A percentile compares a stretch with the other conserved stretches of the same genome.
Conservation (phyloP, 306 rosid species). For the Vigna reflexopilosa region DNA sequence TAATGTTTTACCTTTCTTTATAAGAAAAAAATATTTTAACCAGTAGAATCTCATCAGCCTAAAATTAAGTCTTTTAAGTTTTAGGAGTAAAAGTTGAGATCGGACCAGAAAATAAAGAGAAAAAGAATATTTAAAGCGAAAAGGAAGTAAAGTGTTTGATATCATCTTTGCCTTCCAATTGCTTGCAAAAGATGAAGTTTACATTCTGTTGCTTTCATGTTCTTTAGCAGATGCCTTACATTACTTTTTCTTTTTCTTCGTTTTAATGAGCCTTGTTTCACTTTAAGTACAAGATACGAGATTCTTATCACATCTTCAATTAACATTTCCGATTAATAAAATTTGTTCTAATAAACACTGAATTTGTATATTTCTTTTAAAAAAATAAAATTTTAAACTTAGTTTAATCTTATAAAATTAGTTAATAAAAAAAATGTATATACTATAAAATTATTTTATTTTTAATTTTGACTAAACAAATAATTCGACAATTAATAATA, state of each 20-base stretch:
- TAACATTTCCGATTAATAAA: neutral
- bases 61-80: neutral
- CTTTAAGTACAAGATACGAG: conserved; percentile 43
- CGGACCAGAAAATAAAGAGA: neutral
- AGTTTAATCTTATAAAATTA: no score
- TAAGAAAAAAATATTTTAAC: no score
- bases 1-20: no score
- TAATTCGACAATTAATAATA: no score
- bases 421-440: no score
- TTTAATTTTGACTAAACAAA: no score
- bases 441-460: no score
- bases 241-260: conserved; percentile 20
- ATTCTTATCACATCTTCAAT: conserved; percentile 13
- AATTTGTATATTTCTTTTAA: neutral
- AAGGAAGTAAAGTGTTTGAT: conserved; percentile 23
- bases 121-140: conserved; percentile 40
- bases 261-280: conserved; percentile 33
- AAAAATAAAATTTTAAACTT: no score
- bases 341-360: neutral
- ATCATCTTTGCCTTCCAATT: conserved; percentile 26
- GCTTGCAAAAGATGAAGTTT: conserved; percentile 30
- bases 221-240: conserved; percentile 29
- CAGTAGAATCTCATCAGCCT: neutral
- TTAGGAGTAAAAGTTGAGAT: neutral
- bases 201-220: conserved; percentile 35